phyloP scores from a whole-genome alignment of 257 asterid species.

The Capsicum baccatum region DNA sequence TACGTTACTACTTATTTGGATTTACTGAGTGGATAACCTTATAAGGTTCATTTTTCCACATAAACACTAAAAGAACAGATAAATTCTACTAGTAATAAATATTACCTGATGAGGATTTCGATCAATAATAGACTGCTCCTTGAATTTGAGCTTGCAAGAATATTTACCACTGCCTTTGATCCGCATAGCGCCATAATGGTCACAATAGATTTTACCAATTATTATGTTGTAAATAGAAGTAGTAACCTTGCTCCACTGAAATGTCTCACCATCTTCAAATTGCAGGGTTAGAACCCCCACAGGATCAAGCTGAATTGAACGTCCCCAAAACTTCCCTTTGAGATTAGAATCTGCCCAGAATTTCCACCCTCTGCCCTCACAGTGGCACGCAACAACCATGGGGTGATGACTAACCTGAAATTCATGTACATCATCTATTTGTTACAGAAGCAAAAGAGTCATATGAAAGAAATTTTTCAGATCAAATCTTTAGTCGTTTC shows the following conservation, averaged over 20 bases:
- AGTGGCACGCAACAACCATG: conserved; percentile 97
- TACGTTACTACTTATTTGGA: conserved; percentile 4
- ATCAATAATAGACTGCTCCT: too few relatives aligned
- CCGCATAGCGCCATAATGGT: conserved; percentile 98
- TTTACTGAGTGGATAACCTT: background rate
- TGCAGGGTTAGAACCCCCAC: conserved; percentile 86
- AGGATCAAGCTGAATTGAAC: conserved; percentile 98
- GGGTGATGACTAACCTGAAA: conserved; percentile 99
- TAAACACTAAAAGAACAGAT: background rate
- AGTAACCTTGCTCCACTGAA: conserved; percentile 99
- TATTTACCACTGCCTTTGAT: conserved; percentile 82
- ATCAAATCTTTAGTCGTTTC: background rate
- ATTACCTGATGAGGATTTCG: too few relatives aligned
- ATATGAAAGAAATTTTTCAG: background rate
- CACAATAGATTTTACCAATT: conserved; percentile 93
- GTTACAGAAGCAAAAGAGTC: background rate
- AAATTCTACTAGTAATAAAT: background rate
- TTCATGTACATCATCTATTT: conserved; percentile 21
- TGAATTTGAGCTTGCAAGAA: too few relatives aligned
- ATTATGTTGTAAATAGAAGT: conserved; percentile 96
- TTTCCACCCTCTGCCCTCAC: conserved; percentile 96
- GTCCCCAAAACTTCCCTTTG: conserved; percentile 99
- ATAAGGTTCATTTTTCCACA: background rate
- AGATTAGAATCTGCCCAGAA: conserved; percentile 99
- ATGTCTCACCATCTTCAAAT: conserved; percentile 95